Percentiles rank a stretch among this genome's conserved stretches.
Evolutionary conservation across 2,329 filamentous ascomycete species (phyloP).

Genomic region (Cladosporium sp.): DNA sequence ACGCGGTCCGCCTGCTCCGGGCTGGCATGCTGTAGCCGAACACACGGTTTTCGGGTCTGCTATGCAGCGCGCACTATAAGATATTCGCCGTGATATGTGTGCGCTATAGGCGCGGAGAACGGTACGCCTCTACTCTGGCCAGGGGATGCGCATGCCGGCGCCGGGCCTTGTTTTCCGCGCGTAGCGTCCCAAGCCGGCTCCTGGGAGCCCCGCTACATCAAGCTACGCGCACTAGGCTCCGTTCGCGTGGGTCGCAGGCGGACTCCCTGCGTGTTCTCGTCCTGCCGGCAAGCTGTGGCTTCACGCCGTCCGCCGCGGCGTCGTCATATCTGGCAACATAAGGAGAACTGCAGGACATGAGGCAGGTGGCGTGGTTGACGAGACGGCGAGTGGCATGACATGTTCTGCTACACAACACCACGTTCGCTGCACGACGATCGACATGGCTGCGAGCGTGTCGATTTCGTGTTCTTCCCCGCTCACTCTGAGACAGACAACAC

Average conservation of each 20-base stretch:
- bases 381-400: background rate
- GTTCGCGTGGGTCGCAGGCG: background rate
- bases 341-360: background rate
- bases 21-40: background rate
- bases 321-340: slow-evolving; percentile 1
- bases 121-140: background rate
- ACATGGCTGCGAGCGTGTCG: background rate
- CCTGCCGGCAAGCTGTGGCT: background rate
- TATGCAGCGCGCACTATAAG: background rate
- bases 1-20: slow-evolving; percentile 5
- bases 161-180: background rate
- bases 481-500: slow-evolving; percentile 1
- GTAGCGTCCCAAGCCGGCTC: slow-evolving; percentile 1
- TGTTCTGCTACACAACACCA: background rate
- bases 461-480: background rate
- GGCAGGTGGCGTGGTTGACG: background rate
- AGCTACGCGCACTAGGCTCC: background rate
- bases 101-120: slow-evolving; percentile 1
- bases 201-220: background rate
- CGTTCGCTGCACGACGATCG: background rate
- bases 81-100: background rate
- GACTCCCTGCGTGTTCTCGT: background rate
- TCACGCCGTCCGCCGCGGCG: background rate
- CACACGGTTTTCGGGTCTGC: background rate
- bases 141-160: background rate